phyloP scores from a whole-genome alignment of 1,139 yeast genomes.

The Geotrichum restrictum region DNA sequence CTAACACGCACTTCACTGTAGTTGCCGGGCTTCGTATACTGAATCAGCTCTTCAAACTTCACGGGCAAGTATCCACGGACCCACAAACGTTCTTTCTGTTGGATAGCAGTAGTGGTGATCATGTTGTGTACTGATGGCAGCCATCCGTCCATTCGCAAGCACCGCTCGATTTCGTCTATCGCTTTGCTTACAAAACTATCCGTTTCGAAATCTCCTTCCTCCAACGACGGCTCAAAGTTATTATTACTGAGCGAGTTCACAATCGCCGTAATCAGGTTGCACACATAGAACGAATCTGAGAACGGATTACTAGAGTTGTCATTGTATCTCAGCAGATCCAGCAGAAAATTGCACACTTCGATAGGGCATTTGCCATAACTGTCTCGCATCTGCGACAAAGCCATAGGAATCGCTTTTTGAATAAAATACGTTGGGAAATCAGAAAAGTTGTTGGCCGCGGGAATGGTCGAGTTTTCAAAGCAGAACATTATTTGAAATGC shows the following conservation, averaged over 20 bases:
- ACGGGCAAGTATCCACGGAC: constrained; percentile 53
- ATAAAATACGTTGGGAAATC: constrained; percentile 65
- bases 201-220: constrained; percentile 31
- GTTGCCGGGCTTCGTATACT: constrained; percentile 50
- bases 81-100: constrained; percentile 58
- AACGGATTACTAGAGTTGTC: constrained; percentile 79
- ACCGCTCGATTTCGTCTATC: constrained; percentile 61
- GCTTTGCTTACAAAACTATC: constrained; percentile 45
- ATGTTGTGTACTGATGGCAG: constrained; percentile 66
- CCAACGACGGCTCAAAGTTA: constrained; percentile 23
- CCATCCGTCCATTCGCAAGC: constrained; percentile 81
- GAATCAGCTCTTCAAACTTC: constrained; percentile 49
- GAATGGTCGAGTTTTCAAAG: constrained; percentile 61
- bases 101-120: constrained; percentile 55
- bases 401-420: constrained; percentile 62
- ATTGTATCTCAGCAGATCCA: constrained; percentile 74
- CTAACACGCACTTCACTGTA: constrained; percentile 56
- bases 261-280: constrained; percentile 55
- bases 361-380: constrained; percentile 64
- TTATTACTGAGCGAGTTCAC: constrained; percentile 44
- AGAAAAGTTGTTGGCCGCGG: constrained; percentile 74
- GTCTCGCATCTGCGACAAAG: constrained; percentile 59
- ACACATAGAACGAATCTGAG: constrained; percentile 67
- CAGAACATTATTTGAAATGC: constrained; percentile 72
- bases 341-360: constrained; percentile 56